Conservation (phyloP, 805 yeast species). For the Teunomyces pallodes region DNA sequence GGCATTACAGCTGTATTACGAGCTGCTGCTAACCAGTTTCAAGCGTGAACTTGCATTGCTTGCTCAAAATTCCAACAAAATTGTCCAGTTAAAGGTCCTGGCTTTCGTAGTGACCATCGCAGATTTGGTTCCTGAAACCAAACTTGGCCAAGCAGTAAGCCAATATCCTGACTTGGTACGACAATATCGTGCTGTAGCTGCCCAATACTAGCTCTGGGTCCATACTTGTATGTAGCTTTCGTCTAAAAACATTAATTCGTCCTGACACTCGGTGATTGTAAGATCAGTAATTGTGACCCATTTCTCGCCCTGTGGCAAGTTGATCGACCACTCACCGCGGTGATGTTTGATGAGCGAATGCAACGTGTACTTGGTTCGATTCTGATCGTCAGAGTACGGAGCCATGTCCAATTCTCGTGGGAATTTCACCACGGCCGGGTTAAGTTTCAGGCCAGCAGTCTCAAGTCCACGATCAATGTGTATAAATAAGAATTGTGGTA, state of each 20-base stretch:
- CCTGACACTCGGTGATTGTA: slow-evolving; percentile 43
- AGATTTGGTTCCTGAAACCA: slow-evolving; percentile 16
- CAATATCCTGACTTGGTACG: slow-evolving; percentile 6
- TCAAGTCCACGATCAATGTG: slow-evolving; percentile 50
- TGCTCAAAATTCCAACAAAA: slow-evolving; percentile 3
- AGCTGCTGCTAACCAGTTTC: slow-evolving; percentile 10
- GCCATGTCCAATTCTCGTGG: slow-evolving; percentile 42
- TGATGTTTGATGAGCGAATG: slow-evolving; percentile 18
- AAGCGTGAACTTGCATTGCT: slow-evolving; percentile 9
- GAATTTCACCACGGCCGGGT: slow-evolving; percentile 61
- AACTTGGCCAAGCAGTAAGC: slow-evolving; percentile 12
- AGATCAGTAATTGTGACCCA: slow-evolving; percentile 66
- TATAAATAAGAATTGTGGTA: slow-evolving; percentile 56
- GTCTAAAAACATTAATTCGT: slow-evolving; percentile 58
- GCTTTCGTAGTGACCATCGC: slow-evolving; percentile 17
- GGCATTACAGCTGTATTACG: slow-evolving; percentile 6
- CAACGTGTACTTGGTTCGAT: slow-evolving; percentile 32
- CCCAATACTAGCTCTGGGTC: slow-evolving; percentile 25
- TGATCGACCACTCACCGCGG: slow-evolving; percentile 42
- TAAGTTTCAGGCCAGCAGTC: slow-evolving; percentile 9
- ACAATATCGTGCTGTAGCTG: slow-evolving; percentile 7
- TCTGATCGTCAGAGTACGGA: slow-evolving; percentile 20
- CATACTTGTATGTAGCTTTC: slow-evolving; percentile 70
- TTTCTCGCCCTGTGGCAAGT: slow-evolving; percentile 28
- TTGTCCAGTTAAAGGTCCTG: slow-evolving; percentile 12